Base-by-base conservation (phyloP, 2,329 filamentous ascomycete genomes). In the Clonostachys rosea region DNA sequence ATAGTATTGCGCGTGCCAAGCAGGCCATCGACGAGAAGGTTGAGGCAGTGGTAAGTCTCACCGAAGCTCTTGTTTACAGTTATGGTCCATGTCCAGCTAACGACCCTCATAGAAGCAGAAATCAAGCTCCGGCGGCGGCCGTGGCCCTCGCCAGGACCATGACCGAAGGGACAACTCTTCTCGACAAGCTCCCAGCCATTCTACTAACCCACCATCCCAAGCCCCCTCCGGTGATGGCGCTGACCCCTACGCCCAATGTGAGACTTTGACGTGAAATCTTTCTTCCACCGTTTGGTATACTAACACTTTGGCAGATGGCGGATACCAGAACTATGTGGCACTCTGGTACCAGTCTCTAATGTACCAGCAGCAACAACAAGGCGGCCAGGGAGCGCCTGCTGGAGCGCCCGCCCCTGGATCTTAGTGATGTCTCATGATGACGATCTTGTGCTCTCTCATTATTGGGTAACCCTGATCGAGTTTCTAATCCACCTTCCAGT, bases 11-110 rank as follows among this genome's bases (percentile, higher is more conserved):
- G 45, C 81, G 83, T 54, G 91, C 91, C 35, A 95, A 95, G 71
- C 76, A 76, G 56, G 87, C 89, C 40, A 95, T 96, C 52, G 88
- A 90, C 64, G 91, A 95, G 56, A 96, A 96, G 69, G 89, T 96
- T 43, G 89, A 95, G 52, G 86, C 89, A 61, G 89, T 92, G 64
- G 85, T 91, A 80, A 70, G 86, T 79, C 13, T 18, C 43, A 33
- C 9, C 11, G 3, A 30, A 39, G 17, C 7, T 17, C 8, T 13
- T 41, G 5, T 18, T 12, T 14, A 8, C 24, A 39, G 12, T 39
- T 10, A 10, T 30, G 3, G 36, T 39, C 36, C 17, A n/a, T 39
- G 14, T 18, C 34, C 10, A 39, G 18, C 49, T 65, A 74, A 53
- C 74, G 52, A 39, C 35, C 7, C 33, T 3, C 12, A 46, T 51